These are phyloP conservation scores for Xerocomus amazonicus DNA, from an alignment of 1,284 basidiomycete species.

Conservation along the genomic window DNA sequence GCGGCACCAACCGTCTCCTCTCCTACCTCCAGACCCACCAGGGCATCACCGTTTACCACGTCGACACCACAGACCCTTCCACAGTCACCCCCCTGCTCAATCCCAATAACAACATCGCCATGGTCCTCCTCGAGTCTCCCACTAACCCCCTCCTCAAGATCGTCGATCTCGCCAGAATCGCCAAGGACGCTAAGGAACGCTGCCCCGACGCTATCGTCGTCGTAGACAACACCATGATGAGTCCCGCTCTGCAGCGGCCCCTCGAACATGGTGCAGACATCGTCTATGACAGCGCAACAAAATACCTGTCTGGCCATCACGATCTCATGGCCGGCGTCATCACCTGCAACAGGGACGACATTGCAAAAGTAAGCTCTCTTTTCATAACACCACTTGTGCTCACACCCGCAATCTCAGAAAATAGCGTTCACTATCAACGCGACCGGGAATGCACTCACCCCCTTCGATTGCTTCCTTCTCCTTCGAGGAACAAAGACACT, in stretches of 20 bases:
- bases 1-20: constrained; percentile 94
- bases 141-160: constrained; percentile 98
- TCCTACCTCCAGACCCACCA: constrained; percentile 87
- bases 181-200: constrained; percentile 75
- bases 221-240: constrained; percentile 99
- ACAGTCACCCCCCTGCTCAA: constrained; percentile 64
- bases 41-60: constrained; percentile 89
- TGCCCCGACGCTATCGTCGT: constrained; percentile 84
- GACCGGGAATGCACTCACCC: constrained; percentile 95
- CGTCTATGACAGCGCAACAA: constrained; percentile 97
- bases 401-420: constrained; percentile 44
- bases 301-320: constrained; percentile 97
- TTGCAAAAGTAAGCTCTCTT: constrained; percentile 66
- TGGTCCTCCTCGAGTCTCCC: constrained; percentile 96
- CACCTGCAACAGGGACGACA: constrained; percentile 87
- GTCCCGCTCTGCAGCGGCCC: constrained; percentile 94
- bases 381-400: not conserved
- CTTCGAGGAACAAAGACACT: constrained; percentile 97
- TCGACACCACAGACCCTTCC: constrained; percentile 83
- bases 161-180: constrained; percentile 83
- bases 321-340: constrained; percentile 98
- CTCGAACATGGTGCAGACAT: constrained; percentile 95
- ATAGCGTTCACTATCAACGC: constrained; percentile 93
- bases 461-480: constrained; percentile 95
- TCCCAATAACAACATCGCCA: constrained; percentile 67